Conservation (phyloP, 2,329 filamentous ascomycete genomes). For the Fusarium pseudonygamai region DNA sequence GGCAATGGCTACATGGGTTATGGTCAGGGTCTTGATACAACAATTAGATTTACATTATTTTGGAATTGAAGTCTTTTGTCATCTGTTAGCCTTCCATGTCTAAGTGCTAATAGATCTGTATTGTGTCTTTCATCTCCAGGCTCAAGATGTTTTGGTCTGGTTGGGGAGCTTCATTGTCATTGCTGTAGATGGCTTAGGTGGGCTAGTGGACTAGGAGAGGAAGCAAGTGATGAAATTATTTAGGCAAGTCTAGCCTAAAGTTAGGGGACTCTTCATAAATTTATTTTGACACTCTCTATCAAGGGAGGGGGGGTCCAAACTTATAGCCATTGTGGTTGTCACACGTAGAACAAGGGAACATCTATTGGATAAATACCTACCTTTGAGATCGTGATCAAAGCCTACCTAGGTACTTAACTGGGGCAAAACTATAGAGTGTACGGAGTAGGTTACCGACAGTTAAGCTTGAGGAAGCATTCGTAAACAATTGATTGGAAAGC, state of each 20-base stretch:
- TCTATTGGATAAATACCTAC: background rate
- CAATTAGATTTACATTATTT: background rate
- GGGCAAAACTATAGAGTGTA: background rate
- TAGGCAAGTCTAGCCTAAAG: no score
- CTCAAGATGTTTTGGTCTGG: background rate
- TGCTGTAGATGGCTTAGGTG: background rate
- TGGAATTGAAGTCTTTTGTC: background rate
- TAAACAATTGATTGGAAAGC: background rate
- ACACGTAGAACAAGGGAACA: background rate
- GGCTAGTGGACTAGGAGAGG: background rate
- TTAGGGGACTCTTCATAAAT: no score
- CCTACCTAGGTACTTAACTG: background rate
- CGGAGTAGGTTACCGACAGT: background rate
- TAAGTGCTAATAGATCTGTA: background rate
- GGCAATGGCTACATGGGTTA: background rate
- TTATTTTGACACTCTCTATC: no score
- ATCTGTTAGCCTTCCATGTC: background rate
- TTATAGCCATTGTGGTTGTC: background rate
- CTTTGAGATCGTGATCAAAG: background rate
- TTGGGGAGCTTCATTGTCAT: background rate
- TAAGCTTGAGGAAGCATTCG: background rate
- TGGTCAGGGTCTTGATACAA: background rate
- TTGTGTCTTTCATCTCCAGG: background rate
- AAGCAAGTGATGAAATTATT: no score
- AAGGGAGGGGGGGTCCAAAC: background rate